These are phyloP conservation scores for Pleomassaria siparia DNA, from an alignment of 2,329 filamentous ascomycete genomes.

Conservation along the genomic window DNA sequence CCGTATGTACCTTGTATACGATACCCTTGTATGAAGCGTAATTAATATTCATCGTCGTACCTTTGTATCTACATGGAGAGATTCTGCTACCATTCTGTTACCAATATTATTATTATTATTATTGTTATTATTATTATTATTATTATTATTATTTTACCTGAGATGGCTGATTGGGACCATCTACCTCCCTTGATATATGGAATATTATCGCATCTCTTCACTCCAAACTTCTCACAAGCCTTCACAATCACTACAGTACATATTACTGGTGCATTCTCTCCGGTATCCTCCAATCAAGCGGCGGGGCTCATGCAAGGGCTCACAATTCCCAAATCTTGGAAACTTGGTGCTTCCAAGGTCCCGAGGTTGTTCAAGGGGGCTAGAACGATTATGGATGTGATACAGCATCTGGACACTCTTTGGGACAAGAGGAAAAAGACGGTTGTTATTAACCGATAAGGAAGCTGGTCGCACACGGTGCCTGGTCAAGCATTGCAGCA, in stretches of 20 bases:
- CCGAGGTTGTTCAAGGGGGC: slow-evolving; percentile 12
- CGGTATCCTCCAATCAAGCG: not conserved
- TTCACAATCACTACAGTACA: not conserved
- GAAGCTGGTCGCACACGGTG: slow-evolving; percentile 6
- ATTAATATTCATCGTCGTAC: no score
- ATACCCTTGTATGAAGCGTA: no score
- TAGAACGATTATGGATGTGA: slow-evolving; percentile 6
- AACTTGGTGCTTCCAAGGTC: slow-evolving; percentile 8
- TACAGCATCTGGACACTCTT: not conserved
- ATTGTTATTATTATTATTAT: no score
- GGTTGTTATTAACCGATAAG: slow-evolving; percentile 8
- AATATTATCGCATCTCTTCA: no score
- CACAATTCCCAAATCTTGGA: not conserved
- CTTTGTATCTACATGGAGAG: no score
- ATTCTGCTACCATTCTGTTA: no score
- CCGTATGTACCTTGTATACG: no score
- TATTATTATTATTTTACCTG: no score
- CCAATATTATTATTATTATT: no score
- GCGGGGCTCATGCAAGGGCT: not conserved
- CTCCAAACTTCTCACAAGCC: no score
- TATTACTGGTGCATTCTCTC: not conserved
- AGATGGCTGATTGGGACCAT: no score
- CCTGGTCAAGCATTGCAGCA: not conserved
- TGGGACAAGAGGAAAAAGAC: not conserved
- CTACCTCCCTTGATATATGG: no score